Percentiles rank a stretch among this genome's conserved stretches.
Evolutionary conservation across 2,329 filamentous ascomycete species (phyloP).

Genomic region (Blastomyces silverae): DNA sequence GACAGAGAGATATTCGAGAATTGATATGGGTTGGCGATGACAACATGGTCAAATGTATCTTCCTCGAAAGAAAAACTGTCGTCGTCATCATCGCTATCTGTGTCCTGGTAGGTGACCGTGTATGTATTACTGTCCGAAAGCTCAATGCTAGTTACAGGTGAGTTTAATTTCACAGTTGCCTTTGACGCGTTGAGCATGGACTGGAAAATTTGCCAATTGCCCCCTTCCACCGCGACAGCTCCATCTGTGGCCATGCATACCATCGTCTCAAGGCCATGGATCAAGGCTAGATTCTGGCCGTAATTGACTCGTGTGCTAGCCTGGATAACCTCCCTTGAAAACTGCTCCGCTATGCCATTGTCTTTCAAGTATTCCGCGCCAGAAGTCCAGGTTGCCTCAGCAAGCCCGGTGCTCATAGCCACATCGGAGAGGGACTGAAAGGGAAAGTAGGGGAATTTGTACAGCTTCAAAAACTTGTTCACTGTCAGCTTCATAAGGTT

Average conservation of each 20-base stretch:
- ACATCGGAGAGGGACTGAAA: conserved; percentile 68
- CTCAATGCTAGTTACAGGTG: conserved; percentile 57
- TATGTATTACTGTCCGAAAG: conserved; percentile 37
- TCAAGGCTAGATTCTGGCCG: conserved; percentile 75
- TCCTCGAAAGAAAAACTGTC: conserved; percentile 14
- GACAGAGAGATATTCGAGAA: conserved; percentile 60
- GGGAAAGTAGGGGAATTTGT: conserved; percentile 74
- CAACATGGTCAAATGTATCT: conserved; percentile 64
- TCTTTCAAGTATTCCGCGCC: conserved; percentile 64
- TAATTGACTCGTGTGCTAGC: conserved; percentile 92
- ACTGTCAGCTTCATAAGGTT: conserved; percentile 65
- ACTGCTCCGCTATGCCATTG: conserved; percentile 60
- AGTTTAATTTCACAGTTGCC: conserved; percentile 58
- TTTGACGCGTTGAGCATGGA: conserved; percentile 63
- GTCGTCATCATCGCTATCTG: conserved; percentile 19
- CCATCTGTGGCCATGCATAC: conserved; percentile 86
- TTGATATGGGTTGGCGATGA: conserved; percentile 79
- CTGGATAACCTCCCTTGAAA: conserved; percentile 77
- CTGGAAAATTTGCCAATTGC: conserved; percentile 94
- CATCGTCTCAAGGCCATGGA: conserved; percentile 87
- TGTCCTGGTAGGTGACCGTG: conserved; percentile 37
- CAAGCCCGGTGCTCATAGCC: conserved; percentile 60
- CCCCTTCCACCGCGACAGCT: conserved; percentile 68
- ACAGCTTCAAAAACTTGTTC: conserved; percentile 68
- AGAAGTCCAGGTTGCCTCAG: conserved; percentile 59